Conservation (phyloP, 768 basidiomycete species). For the Terana coerulea region DNA sequence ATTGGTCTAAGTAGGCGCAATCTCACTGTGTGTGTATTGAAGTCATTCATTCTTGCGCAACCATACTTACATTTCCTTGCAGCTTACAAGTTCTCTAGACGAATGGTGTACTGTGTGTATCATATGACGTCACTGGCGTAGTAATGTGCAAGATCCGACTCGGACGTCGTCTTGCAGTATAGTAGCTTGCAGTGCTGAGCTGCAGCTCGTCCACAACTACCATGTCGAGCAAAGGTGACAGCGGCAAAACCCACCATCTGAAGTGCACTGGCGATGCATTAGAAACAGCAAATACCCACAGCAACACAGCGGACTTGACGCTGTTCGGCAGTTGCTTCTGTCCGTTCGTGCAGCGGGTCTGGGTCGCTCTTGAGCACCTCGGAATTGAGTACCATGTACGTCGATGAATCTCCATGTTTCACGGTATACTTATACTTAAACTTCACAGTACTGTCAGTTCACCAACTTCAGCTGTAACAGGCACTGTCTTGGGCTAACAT, state of each 20-base stretch:
- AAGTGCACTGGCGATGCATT: constrained; percentile 49
- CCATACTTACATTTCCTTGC: background rate
- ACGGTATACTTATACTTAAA: too few relatives aligned
- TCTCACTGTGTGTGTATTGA: too few relatives aligned
- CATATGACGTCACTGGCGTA: background rate
- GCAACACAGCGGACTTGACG: constrained; percentile 47
- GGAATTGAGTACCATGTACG: constrained; percentile 66
- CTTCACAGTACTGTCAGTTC: constrained; percentile 37
- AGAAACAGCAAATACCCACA: constrained; percentile 50
- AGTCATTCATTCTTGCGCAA: too few relatives aligned
- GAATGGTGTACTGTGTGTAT: background rate
- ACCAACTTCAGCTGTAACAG: too few relatives aligned
- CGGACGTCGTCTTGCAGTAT: too few relatives aligned
- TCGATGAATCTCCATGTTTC: background rate
- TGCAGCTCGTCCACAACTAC: background rate
- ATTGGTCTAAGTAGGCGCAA: too few relatives aligned
- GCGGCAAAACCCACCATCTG: constrained; percentile 37
- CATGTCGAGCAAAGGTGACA: constrained; percentile 29
- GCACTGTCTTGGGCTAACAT: background rate
- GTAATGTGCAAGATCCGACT: too few relatives aligned
- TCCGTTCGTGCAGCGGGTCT: constrained; percentile 80
- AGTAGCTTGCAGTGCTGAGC: background rate
- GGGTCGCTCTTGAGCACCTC: constrained; percentile 71
- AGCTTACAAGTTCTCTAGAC: background rate
- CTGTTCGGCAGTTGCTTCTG: constrained; percentile 76